A percentile compares a stretch with the other conserved stretches of the same genome.
Evolutionary conservation across 148 eudicot species (phyloP).

Genomic region (Euryodendron excelsum): DNA sequence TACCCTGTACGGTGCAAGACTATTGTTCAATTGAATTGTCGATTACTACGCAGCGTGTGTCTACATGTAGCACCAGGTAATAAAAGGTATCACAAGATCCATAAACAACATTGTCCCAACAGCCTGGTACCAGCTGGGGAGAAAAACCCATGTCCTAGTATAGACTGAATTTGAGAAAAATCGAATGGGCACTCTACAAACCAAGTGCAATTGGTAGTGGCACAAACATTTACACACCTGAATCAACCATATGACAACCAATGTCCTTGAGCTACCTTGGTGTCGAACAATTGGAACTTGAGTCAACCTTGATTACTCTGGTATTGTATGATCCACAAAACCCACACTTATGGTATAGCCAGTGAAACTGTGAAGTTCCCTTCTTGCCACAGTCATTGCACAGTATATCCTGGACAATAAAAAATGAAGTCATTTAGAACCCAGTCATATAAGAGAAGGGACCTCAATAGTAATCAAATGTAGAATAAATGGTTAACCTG

Average conservation of each 20-base stretch:
- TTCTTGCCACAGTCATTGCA: constrained; percentile 92
- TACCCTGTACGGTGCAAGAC: no score
- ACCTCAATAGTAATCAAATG: neutral
- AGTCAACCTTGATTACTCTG: constrained; percentile 67
- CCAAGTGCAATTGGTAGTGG: neutral
- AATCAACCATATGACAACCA: neutral
- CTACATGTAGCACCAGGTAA: neutral
- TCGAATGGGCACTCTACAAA: neutral
- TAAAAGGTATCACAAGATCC: neutral
- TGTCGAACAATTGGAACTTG: constrained; percentile 41
- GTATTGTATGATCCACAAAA: constrained; percentile 93
- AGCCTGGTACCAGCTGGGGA: neutral
- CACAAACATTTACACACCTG: constrained; percentile 10
- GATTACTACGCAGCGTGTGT: neutral
- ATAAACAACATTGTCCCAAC: neutral
- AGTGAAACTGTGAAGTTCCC: constrained; percentile 81
- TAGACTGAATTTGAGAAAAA: neutral
- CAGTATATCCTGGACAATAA: constrained; percentile 62
- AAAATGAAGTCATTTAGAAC: constrained; percentile 10
- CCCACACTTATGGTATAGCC: constrained; percentile 97
- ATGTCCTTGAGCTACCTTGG: constrained; percentile 14
- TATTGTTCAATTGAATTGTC: no score
- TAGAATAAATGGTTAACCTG: constrained; percentile 47
- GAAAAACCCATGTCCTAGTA: neutral
- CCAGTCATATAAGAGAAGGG: neutral